Evolutionary conservation across 2,329 filamentous ascomycete species (phyloP).

Genomic region (Exophiala aquamarina): DNA sequence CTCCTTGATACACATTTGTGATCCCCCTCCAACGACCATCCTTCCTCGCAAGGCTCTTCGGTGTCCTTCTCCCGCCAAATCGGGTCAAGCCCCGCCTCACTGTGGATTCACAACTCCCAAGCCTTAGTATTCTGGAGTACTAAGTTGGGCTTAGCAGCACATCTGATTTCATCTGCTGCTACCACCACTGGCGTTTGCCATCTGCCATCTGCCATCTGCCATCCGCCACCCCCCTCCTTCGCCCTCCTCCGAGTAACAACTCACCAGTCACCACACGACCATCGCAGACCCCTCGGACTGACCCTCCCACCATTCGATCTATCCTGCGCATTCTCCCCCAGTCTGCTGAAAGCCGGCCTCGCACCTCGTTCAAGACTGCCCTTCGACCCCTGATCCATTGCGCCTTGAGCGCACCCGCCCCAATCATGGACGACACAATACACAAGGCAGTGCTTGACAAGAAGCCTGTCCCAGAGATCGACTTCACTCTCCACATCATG

Average conservation of each 20-base stretch:
- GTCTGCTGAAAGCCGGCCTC: background rate
- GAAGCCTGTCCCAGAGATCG: constrained; percentile 94
- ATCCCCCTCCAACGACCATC: too few relatives aligned
- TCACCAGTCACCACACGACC: background rate
- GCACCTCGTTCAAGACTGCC: background rate
- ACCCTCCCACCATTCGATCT: background rate
- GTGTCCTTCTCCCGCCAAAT: background rate
- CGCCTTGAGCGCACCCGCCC: constrained; percentile 22
- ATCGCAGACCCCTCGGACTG: background rate
- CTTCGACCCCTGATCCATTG: background rate
- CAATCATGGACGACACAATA: constrained; percentile 50
- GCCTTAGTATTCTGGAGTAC: too few relatives aligned
- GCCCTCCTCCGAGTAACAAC: background rate
- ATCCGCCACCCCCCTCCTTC: too few relatives aligned
- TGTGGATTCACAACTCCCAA: too few relatives aligned
- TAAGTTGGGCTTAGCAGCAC: too few relatives aligned
- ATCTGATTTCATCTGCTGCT: too few relatives aligned
- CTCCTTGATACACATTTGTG: too few relatives aligned
- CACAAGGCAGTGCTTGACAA: constrained; percentile 92
- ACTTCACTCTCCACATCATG: constrained; percentile 98
- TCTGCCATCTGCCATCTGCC: background rate
- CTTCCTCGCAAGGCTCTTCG: background rate
- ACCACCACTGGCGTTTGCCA: too few relatives aligned
- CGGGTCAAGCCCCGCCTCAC: background rate
- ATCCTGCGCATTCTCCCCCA: background rate